Evolutionary conservation across 225 moss, liverwort and hornwort species (phyloP).

Genomic region (Marchantia polymorpha): DNA sequence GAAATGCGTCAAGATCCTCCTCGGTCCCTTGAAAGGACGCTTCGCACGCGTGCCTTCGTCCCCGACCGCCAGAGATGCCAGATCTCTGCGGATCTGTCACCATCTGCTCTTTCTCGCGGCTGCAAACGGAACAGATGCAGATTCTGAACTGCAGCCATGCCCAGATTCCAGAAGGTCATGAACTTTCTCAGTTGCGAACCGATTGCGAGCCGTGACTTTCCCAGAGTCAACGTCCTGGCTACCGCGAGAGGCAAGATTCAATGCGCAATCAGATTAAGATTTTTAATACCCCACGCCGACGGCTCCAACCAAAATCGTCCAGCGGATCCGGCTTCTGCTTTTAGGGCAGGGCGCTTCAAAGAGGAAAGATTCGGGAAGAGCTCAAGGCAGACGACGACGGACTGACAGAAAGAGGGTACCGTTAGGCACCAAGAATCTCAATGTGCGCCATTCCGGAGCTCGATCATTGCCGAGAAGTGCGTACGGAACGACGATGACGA

Average conservation of each 20-base stretch:
- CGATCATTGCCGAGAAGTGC: too few species aligned
- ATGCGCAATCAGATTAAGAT: not conserved
- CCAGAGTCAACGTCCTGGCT: not conserved
- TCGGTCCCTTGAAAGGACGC: not conserved
- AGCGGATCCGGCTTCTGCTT: not conserved
- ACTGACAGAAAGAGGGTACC: not conserved
- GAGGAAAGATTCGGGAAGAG: not conserved
- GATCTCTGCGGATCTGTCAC: not conserved
- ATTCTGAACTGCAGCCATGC: not conserved
- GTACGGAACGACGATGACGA: too few species aligned
- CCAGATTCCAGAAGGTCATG: not conserved
- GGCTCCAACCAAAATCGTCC: not conserved
- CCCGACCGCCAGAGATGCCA: not conserved
- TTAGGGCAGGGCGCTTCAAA: not conserved
- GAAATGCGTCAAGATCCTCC: too few species aligned
- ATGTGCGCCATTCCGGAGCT: not conserved
- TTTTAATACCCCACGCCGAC: not conserved
- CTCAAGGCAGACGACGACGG: not conserved
- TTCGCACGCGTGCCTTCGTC: not conserved
- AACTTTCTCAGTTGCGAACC: not conserved
- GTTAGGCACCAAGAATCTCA: not conserved
- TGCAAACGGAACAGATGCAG: not conserved
- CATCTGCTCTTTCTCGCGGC: too few species aligned
- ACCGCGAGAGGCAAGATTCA: not conserved
- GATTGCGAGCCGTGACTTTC: not conserved